A percentile compares a stretch with the other conserved stretches of the same genome.
Conservation (phyloP, 1,139 yeast genomes). For the Lodderomyces pseudojiufengensis region DNA sequence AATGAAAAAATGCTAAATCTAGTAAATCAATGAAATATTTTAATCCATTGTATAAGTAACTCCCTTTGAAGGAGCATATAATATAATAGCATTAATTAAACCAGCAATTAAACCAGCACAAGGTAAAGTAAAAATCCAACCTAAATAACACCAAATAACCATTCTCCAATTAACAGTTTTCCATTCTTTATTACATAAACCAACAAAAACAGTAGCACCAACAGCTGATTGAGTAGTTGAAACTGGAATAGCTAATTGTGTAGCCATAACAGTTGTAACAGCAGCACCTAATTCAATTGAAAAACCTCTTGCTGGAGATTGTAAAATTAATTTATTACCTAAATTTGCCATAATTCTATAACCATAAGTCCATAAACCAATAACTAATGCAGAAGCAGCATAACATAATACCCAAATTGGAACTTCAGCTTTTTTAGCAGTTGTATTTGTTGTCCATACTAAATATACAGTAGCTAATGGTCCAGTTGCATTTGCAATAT, state of each 20-base stretch:
- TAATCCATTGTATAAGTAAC: conserved; percentile 23
- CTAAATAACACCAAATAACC: conserved; percentile 67
- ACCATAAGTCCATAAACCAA: conserved; percentile 74
- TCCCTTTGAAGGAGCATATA: conserved; percentile 62
- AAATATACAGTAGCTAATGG: conserved; percentile 66
- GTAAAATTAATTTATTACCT: conserved; percentile 73
- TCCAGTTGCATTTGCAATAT: conserved; percentile 76
- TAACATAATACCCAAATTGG: conserved; percentile 72
- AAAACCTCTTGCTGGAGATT: conserved; percentile 81
- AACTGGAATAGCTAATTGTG: conserved; percentile 67
- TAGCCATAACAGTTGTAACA: conserved; percentile 69
- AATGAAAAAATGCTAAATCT: neutral
- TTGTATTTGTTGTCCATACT: conserved; percentile 55
- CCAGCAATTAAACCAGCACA: conserved; percentile 74
- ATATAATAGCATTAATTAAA: conserved; percentile 57
- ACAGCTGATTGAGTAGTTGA: conserved; percentile 81
- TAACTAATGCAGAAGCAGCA: conserved; percentile 63
- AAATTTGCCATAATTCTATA: conserved; percentile 67
- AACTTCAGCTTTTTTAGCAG: conserved; percentile 50
- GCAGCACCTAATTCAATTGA: conserved; percentile 79
- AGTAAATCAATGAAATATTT: neutral
- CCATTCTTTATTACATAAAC: conserved; percentile 63
- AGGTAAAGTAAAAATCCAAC: conserved; percentile 75
- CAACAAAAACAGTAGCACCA: conserved; percentile 76
- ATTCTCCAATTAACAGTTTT: conserved; percentile 75